phyloP scores from a whole-genome alignment of 345 rosid genomes.

The Isatis tinctoria region DNA sequence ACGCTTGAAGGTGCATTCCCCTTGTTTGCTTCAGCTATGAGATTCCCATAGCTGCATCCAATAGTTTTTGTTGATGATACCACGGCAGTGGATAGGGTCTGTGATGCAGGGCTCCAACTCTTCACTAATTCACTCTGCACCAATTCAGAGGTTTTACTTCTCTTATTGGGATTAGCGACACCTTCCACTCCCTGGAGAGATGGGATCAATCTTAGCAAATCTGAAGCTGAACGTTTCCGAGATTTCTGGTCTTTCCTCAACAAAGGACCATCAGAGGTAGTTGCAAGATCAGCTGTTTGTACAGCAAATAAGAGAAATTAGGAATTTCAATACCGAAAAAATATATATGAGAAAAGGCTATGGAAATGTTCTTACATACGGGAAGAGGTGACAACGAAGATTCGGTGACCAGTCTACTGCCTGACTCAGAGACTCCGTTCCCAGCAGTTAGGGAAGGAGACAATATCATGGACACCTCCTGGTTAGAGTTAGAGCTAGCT shows the following conservation, averaged over 20 bases:
- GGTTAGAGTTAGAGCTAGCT: constrained; percentile 72
- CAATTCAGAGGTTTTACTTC: constrained; percentile 45
- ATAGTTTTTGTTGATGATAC: constrained; percentile 38
- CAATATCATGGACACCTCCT: constrained; percentile 58
- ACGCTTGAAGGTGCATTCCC: constrained; percentile 83
- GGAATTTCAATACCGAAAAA: not conserved
- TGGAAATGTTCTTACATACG: constrained; percentile 69
- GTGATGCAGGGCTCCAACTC: constrained; percentile 39
- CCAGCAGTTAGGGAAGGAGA: constrained; percentile 54
- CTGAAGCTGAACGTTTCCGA: constrained; percentile 63
- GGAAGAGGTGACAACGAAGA: constrained; percentile 56
- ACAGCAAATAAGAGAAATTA: constrained; percentile 41
- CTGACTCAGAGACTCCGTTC: constrained; percentile 42
- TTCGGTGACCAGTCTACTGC: constrained; percentile 44
- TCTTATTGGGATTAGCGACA: constrained; percentile 41
- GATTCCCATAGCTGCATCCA: constrained; percentile 68
- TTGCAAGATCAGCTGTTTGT: constrained; percentile 42
- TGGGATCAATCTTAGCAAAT: constrained; percentile 72
- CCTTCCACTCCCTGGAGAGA: constrained; percentile 61
- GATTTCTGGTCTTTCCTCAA: constrained; percentile 45
- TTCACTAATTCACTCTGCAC: constrained; percentile 27
- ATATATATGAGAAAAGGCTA: not conserved
- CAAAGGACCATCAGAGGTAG: constrained; percentile 40
- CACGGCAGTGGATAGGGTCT: constrained; percentile 39
- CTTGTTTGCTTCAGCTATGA: constrained; percentile 90